Evolutionary conservation across 345 rosid species (phyloP), one percentile per base, ranked within the genome.

Genomic region (Eucalyptus marginata): DNA sequence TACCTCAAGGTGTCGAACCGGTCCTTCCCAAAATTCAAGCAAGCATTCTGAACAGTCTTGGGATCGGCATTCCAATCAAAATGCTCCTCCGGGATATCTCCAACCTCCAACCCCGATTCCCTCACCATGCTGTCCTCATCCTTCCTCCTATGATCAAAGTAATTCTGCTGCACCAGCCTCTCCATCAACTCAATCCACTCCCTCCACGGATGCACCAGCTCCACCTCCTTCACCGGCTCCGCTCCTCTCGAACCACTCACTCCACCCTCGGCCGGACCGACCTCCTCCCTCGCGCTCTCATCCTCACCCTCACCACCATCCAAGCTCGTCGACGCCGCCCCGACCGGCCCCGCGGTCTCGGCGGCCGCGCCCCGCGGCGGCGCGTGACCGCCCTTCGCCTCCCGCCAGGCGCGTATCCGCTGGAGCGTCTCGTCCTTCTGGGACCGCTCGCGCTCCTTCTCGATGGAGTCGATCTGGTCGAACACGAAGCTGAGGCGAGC

Each of bases 141-240:
- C 90, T 89, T 89, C 90, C 98, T 96, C 91, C 93, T 92, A 87
- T 95, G 97, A 91, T 98, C 99, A 93, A 98, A 97, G 93, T 96
- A 98, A 90, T 98, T 97, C 93, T 96, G 98, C 87, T 95, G 94
- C 90, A 96, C 95, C 88, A 98, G 90, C 88, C 94, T 94, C 93
- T 95, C 96, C 97, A 98, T 96, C 90, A 98, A 91, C 93, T 98
- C 99, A 52, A 97, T 94, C 99, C 99, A 98, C 93, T 98, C 99
- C 5, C 98, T 97, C 99, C 99, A 98, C 25, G 98, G 99, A 90
- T 98, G 99, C n/a, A 95, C 96, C 89, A 98, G 7, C 91, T 92
- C 95, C 88, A 86, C 87, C 87, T 79, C 86, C 58, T 83, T 87
- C 89, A 76, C 83, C 16, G 83, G 4, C 14, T 66, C 5, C 64